Conservation (phyloP, 2,329 filamentous ascomycete species). For the Shiraia bambusicola region DNA sequence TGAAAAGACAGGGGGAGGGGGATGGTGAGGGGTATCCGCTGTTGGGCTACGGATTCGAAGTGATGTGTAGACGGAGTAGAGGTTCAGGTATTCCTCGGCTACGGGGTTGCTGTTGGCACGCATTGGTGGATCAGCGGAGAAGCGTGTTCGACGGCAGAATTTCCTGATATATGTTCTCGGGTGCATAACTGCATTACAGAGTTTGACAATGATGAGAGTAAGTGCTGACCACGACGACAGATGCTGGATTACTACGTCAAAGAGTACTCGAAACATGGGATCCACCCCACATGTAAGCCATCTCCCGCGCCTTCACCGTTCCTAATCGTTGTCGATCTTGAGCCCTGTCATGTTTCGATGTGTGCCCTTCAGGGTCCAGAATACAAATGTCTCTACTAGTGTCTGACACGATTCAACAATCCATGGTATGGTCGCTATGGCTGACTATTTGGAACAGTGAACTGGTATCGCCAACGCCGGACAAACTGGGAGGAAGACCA, state of each 20-base stretch:
- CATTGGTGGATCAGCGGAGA: not conserved
- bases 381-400: no score
- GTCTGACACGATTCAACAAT: not conserved
- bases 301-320: not conserved
- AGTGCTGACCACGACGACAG: conserved; percentile 51
- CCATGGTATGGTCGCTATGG: not conserved
- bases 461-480: conserved; percentile 80
- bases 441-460: conserved; percentile 52
- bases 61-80: not conserved
- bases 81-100: not conserved
- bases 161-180: conserved; percentile 3
- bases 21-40: not conserved
- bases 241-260: conserved; percentile 71
- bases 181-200: not conserved
- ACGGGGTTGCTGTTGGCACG: not conserved
- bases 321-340: not conserved
- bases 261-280: conserved; percentile 69
- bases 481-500: conserved; percentile 77
- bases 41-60: not conserved
- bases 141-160: conserved; percentile 7
- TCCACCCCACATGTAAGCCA: conserved; percentile 68
- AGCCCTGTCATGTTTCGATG: no score
- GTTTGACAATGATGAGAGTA: conserved; percentile 13
- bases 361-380: no score
- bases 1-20: not conserved